A percentile compares a stretch with the other conserved stretches of the same genome.
These are phyloP conservation scores for Schizochytrium sp. DNA, from an alignment of 108 stramenopile genomes.

Conservation along the genomic window DNA sequence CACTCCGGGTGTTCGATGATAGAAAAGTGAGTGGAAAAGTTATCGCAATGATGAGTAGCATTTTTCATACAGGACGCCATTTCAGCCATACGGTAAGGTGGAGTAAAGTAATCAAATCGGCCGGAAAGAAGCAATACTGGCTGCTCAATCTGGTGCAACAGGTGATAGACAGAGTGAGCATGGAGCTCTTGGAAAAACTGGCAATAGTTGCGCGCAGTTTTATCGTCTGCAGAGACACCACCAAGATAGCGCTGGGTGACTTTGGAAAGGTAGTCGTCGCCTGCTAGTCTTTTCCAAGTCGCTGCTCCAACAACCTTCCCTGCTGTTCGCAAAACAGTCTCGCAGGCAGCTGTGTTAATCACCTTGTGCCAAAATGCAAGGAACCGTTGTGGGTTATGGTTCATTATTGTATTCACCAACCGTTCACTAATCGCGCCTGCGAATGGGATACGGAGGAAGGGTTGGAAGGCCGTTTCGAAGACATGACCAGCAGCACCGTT, in stretches of 20 bases:
- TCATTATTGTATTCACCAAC: slow-evolving; percentile 9
- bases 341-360: neutral
- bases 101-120: slow-evolving; percentile 51
- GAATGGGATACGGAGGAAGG: slow-evolving; percentile 29
- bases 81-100: slow-evolving; percentile 2
- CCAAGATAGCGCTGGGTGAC: slow-evolving; percentile 14
- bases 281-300: slow-evolving; percentile 8
- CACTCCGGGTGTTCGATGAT: slow-evolving; percentile 40
- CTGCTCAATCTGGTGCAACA: slow-evolving; percentile 40
- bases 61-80: slow-evolving; percentile 42
- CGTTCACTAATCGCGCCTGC: slow-evolving; percentile 12
- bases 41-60: slow-evolving; percentile 9
- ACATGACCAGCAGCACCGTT: slow-evolving; percentile 35
- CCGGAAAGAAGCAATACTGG: slow-evolving; percentile 19
- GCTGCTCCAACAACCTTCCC: neutral
- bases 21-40: slow-evolving; percentile 38
- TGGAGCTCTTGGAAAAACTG: slow-evolving; percentile 46
- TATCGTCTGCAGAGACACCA: slow-evolving; percentile 30
- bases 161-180: slow-evolving; percentile 54
- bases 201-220: slow-evolving; percentile 21
- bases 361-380: neutral
- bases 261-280: neutral
- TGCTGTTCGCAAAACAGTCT: neutral
- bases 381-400: neutral
- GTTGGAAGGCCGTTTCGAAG: slow-evolving; percentile 27